A percentile compares a stretch with the other conserved stretches of the same genome.
Evolutionary conservation across 2,329 filamentous ascomycete species (phyloP).

Genomic region (Fusarium mundagurra): DNA sequence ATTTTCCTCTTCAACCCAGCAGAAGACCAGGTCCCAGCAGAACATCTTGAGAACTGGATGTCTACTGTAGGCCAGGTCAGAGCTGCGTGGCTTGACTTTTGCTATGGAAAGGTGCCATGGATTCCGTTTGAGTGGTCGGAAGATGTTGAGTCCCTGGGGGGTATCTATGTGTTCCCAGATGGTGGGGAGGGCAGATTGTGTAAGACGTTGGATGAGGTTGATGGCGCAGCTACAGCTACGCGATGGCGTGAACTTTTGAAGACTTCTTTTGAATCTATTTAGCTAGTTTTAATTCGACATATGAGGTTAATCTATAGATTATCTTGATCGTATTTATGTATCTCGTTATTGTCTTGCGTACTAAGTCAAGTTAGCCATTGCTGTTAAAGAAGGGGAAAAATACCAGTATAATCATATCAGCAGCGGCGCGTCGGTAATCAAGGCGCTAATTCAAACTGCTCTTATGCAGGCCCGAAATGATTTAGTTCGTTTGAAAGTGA

Average conservation of each 20-base stretch:
- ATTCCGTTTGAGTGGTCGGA: not conserved
- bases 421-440: too few relatives aligned
- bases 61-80: not conserved
- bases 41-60: not conserved
- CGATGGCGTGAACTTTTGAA: not conserved
- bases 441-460: too few relatives aligned
- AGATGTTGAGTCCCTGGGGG: not conserved
- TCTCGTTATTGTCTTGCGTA: too few relatives aligned
- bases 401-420: too few relatives aligned
- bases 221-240: not conserved
- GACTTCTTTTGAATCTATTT: not conserved
- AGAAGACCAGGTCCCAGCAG: not conserved
- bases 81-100: not conserved
- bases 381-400: too few relatives aligned
- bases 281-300: fast-evolving
- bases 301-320: fast-evolving
- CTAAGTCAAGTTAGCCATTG: too few relatives aligned
- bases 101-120: not conserved
- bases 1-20: not conserved
- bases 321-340: not conserved
- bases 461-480: too few relatives aligned
- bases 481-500: too few relatives aligned
- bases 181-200: not conserved
- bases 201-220: not conserved
- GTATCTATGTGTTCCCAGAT: not conserved